These are phyloP conservation scores for Gaultheria prostrata DNA, from an alignment of 148 eudicot species.

Conservation along the genomic window DNA sequence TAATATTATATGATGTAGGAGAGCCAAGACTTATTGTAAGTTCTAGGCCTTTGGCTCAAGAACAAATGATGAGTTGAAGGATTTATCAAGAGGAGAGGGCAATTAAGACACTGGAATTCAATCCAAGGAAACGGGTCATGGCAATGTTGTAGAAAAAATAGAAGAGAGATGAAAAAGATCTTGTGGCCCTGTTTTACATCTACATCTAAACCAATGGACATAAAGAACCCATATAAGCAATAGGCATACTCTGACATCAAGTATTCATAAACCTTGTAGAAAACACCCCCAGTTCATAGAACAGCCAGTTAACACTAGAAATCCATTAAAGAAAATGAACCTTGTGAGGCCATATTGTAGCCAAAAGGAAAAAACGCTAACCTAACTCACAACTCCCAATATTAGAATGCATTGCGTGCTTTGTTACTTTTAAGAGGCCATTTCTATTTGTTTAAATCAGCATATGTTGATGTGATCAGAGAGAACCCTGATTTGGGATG, in stretches of 20 bases:
- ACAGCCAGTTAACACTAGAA: not conserved
- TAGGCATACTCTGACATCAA: not conserved
- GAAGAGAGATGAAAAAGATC: not conserved
- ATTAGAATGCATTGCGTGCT: no score
- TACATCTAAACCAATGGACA: not conserved
- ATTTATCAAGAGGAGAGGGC: not conserved
- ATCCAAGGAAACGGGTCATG: not conserved
- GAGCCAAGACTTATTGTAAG: not conserved
- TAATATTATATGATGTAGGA: not conserved
- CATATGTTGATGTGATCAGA: no score
- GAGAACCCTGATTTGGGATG: no score
- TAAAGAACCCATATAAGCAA: not conserved
- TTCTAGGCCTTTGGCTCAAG: not conserved
- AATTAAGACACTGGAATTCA: not conserved
- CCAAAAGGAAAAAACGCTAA: not conserved
- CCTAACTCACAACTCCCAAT: not conserved
- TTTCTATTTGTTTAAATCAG: no score
- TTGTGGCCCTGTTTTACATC: not conserved
- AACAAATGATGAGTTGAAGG: not conserved
- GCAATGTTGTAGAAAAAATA: not conserved
- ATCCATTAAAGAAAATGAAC: not conserved
- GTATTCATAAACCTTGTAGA: not conserved
- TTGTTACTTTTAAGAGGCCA: no score
- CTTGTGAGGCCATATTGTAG: not conserved
- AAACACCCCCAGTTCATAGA: not conserved